Conservation (phyloP, 1,139 yeast species). For the Pichia sp. region DNA sequence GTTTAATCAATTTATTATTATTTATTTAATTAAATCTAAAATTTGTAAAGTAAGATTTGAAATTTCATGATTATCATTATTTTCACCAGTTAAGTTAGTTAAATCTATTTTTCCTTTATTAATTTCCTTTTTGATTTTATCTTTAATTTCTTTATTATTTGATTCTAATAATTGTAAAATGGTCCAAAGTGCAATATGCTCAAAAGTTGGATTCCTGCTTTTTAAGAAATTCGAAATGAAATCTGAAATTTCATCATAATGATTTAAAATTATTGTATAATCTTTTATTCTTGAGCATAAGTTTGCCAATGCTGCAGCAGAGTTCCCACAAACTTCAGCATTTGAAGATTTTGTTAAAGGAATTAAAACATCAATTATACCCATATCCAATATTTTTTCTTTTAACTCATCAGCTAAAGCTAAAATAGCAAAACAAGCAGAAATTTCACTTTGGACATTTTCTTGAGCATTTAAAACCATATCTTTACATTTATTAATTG, state of each 20-base stretch:
- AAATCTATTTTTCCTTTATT: conserved; percentile 28
- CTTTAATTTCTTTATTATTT: conserved; percentile 63
- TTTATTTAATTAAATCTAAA: conserved; percentile 33
- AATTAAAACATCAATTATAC: conserved; percentile 79
- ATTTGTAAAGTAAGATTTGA: conserved; percentile 78
- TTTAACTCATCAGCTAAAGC: conserved; percentile 95
- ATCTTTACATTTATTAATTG: conserved; percentile 88
- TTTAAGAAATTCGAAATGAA: conserved; percentile 75
- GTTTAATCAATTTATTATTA: too few relatives aligned
- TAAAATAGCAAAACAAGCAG: conserved; percentile 94
- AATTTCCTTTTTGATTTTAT: conserved; percentile 48
- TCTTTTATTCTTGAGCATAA: conserved; percentile 84
- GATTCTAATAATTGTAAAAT: conserved; percentile 87
- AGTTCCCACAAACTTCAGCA: conserved; percentile 95
- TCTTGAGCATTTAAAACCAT: conserved; percentile 79
- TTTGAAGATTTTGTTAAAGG: conserved; percentile 85
- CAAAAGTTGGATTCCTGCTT: conserved; percentile 90
- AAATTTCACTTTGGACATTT: conserved; percentile 88
- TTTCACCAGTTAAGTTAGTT: conserved; percentile 28
- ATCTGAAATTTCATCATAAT: conserved; percentile 90
- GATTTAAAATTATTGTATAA: conserved; percentile 69
- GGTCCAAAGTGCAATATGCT: conserved; percentile 97
- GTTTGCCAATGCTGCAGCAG: conserved; percentile 97
- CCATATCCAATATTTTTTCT: conserved; percentile 74
- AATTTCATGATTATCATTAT: conserved; percentile 53